phyloP scores from a whole-genome alignment of 106 monocot genomes.

The Dendrobium catenatum region DNA sequence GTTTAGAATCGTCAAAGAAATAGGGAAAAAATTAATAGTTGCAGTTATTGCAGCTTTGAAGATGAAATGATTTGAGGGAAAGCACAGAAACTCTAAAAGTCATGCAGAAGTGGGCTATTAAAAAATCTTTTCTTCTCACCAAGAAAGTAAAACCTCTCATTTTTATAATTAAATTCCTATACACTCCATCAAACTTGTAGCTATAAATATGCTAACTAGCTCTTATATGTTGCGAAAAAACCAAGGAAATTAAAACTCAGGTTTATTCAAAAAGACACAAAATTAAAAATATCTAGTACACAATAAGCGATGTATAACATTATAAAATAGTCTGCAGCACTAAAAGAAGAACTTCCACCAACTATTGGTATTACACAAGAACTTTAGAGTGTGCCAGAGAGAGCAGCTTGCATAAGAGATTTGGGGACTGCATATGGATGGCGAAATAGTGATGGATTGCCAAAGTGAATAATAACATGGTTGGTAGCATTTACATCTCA shows the following conservation, averaged over 20 bases:
- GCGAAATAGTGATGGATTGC: too few relatives aligned
- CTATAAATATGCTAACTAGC: not conserved
- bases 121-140: not conserved
- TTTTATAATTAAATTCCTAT: not conserved
- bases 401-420: not conserved
- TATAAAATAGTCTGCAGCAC: not conserved
- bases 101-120: not conserved
- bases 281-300: too few relatives aligned
- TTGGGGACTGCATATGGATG: not conserved
- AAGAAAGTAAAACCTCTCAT: not conserved
- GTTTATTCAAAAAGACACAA: not conserved
- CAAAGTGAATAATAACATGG: too few relatives aligned
- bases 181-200: not conserved
- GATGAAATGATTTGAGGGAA: not conserved
- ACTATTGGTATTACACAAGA: not conserved
- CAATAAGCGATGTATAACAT: not conserved
- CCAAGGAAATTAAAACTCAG: not conserved
- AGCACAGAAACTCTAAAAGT: not conserved
- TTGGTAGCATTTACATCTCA: too few relatives aligned
- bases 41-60: not conserved
- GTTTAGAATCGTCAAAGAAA: not conserved
- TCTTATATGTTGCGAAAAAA: not conserved
- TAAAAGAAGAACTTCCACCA: not conserved
- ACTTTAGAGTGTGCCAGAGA: not conserved
- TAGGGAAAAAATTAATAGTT: not conserved